Conservation (phyloP, 78 protist species). For the Tieghemostelium lacteum region DNA sequence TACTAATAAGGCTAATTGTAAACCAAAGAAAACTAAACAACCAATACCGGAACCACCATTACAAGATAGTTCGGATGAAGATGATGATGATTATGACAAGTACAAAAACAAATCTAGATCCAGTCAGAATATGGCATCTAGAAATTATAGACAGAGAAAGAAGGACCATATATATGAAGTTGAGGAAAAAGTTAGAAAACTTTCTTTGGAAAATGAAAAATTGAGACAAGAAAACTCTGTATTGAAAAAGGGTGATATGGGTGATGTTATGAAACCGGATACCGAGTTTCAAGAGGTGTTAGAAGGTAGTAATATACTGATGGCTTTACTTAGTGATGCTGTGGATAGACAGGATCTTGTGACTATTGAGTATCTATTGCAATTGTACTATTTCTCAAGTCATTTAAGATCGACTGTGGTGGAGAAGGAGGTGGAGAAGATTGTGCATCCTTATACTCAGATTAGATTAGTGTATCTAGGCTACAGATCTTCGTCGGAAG, state of each 20-base stretch:
- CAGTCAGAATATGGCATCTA: conserved; percentile 59
- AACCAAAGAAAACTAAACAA: neutral
- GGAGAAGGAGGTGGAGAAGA: conserved; percentile 70
- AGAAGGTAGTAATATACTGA: conserved; percentile 2
- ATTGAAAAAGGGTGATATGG: conserved; percentile 55
- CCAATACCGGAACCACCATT: neutral
- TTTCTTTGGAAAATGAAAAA: conserved; percentile 60
- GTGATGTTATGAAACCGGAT: conserved; percentile 73
- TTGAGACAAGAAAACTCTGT: conserved; percentile 36
- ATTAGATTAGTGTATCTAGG: conserved; percentile 70
- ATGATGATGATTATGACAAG: conserved; percentile 41
- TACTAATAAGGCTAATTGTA: neutral
- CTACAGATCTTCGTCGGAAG: conserved; percentile 41
- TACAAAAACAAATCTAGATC: conserved; percentile 20
- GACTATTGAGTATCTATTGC: conserved; percentile 51
- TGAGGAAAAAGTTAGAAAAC: conserved; percentile 34
- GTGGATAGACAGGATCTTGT: conserved; percentile 19
- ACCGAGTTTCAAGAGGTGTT: conserved; percentile 47
- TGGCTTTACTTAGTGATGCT: conserved; percentile 47
- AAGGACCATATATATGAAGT: conserved; percentile 65
- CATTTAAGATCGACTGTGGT: conserved; percentile 60
- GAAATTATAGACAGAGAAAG: conserved; percentile 75
- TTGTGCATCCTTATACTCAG: conserved; percentile 74
- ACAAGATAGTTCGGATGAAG: conserved; percentile 6
- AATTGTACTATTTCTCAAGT: conserved; percentile 51